A percentile compares a stretch with the other conserved stretches of the same genome.
These are phyloP conservation scores for Phytophthora pisi DNA, from an alignment of 352 stramenopile species.

Conservation along the genomic window DNA sequence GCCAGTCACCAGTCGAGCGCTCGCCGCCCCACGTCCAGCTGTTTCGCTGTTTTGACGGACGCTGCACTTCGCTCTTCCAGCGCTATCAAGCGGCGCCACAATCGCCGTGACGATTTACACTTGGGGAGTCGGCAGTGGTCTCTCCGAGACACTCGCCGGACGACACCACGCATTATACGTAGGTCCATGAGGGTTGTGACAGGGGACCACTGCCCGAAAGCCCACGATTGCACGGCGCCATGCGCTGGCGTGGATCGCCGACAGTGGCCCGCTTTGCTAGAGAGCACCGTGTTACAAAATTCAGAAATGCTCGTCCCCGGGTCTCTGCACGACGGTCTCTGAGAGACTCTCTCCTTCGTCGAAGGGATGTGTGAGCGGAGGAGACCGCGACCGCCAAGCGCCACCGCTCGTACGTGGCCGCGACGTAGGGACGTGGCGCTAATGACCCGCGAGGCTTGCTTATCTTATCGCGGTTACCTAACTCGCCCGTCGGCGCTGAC, in stretches of 20 bases:
- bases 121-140: not conserved
- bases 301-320: slow-evolving; percentile 23
- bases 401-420: not conserved
- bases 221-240: slow-evolving; percentile 12
- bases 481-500: not conserved
- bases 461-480: slow-evolving; percentile 17
- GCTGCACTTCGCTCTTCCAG: slow-evolving; percentile 19
- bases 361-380: too few species aligned
- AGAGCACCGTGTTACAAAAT: slow-evolving; percentile 22
- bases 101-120: slow-evolving; percentile 8
- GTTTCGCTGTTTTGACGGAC: slow-evolving; percentile 23
- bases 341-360: slow-evolving; percentile 4
- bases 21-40: slow-evolving; percentile 22
- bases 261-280: slow-evolving; percentile 29
- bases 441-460: slow-evolving; percentile 15
- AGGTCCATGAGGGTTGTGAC: not conserved
- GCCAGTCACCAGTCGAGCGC: slow-evolving; percentile 12
- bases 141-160: not conserved
- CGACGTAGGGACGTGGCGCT: slow-evolving; percentile 7
- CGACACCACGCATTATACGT: not conserved
- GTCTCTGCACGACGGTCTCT: slow-evolving; percentile 18
- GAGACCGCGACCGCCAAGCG: not conserved
- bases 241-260: slow-evolving; percentile 10
- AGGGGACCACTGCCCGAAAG: slow-evolving; percentile 8
- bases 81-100: slow-evolving; percentile 14